Evolutionary conservation across 2,329 filamentous ascomycete genomes (phyloP).

Genomic region (Trichoderma cornu-damae): DNA sequence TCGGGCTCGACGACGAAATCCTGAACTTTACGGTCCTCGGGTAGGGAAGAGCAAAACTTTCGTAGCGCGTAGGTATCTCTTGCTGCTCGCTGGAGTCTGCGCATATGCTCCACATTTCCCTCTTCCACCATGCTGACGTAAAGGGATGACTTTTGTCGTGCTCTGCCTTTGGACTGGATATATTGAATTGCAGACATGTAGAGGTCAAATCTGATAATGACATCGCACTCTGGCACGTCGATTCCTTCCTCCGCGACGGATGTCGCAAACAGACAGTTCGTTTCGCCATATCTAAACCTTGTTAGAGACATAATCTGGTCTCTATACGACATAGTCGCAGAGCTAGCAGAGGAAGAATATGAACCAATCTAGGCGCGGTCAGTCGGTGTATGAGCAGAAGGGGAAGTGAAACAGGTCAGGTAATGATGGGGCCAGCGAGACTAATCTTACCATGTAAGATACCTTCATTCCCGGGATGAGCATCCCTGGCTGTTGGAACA

Average conservation of each 20-base stretch:
- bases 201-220: constrained; percentile 73
- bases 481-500: constrained; percentile 56
- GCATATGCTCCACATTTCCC: constrained; percentile 57
- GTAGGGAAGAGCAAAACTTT: constrained; percentile 69
- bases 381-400: not conserved
- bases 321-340: constrained; percentile 61
- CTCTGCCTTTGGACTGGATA: constrained; percentile 85
- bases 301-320: constrained; percentile 70
- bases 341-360: constrained; percentile 36
- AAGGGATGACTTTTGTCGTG: constrained; percentile 68
- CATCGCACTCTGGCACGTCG: constrained; percentile 62
- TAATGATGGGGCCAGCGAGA: no score
- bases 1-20: constrained; percentile 23
- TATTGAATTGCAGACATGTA: constrained; percentile 91
- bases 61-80: constrained; percentile 60
- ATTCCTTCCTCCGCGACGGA: constrained; percentile 64
- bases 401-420: no score
- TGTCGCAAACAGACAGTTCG: constrained; percentile 63
- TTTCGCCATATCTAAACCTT: constrained; percentile 53
- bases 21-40: constrained; percentile 59
- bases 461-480: constrained; percentile 54
- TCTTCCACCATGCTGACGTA: constrained; percentile 81
- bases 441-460: constrained; percentile 54
- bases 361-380: constrained; percentile 29
- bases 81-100: constrained; percentile 54